Evolutionary conservation across 768 basidiomycete species (phyloP), one percentile per base, ranked within the genome.

Genomic region (Lactarius hatsudake): DNA sequence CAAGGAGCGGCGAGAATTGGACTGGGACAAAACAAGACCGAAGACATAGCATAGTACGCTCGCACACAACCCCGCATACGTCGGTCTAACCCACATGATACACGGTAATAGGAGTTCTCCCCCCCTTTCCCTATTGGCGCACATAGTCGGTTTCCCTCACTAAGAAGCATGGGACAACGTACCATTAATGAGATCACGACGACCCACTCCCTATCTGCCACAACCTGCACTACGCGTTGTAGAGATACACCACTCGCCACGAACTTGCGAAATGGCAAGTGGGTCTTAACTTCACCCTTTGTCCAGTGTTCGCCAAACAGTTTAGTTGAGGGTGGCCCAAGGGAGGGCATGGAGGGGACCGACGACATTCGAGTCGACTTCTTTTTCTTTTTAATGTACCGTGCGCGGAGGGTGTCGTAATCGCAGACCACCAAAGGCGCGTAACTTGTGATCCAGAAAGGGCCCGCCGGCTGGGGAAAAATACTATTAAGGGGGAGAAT

Each of bases 181-280:
- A 66, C 65, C 61, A 15, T 57, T 9, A 30, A 28, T 32, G 55
- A 58, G 17, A 66, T 53, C 56, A 48, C 60, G 26, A 66, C n/a
- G 9, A 66, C 17, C 65, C 65, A 66, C 36, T 66, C 65, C 45
- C 65, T 62, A 42, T 66, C 65, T 9, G 61, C 65, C 5, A 66
- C 32, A 18, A 66, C 20, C 17, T 48, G 48, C 10, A 13, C 56
- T 13, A 32, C 18, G n/a, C 15, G 40, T 60, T n/a, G 7, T 0
- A 18, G 18, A n/a, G 5, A 43, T 23, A 43, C n/a, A 38, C 48
- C 28, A 4, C 34, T 26, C 20, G 51, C 61, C 15, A 62, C 65
- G 17, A 66, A 15, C 26, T 66, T 55, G 26, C 65, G 65, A 58
- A 55, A 66, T 13, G 65, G 65, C 28, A 66, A 51, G 17, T 10